A percentile compares a stretch with the other conserved stretches of the same genome.
phyloP scores from a whole-genome alignment of 164 flowering plant species.

The Aristolochia contorta region DNA sequence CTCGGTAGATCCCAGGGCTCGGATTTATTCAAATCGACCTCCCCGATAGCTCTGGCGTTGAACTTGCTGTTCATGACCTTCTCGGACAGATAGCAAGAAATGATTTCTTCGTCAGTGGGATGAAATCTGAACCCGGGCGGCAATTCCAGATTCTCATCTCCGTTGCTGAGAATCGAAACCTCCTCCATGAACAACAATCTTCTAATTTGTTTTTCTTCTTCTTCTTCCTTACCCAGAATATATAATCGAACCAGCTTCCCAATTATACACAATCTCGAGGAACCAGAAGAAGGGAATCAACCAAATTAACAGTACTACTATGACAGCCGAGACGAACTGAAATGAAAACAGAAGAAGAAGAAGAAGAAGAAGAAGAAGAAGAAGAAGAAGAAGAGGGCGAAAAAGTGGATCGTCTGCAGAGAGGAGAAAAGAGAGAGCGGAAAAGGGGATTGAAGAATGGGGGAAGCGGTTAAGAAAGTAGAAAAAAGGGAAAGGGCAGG shows the following conservation, averaged over 20 bases:
- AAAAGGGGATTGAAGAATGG: neutral
- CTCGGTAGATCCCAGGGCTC: slow-evolving; percentile 64
- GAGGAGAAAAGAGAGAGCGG: neutral
- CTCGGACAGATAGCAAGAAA: slow-evolving; percentile 31
- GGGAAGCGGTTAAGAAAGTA: slow-evolving; percentile 16
- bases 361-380: neutral
- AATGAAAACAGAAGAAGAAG: no score
- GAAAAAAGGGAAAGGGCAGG: neutral
- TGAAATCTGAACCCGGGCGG: slow-evolving; percentile 67
- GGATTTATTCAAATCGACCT: slow-evolving; percentile 47
- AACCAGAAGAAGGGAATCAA: neutral
- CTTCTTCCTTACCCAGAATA: no score
- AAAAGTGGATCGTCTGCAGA: neutral
- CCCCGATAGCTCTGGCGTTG: slow-evolving; percentile 33
- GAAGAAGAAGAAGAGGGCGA: neutral
- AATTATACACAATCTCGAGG: no score
- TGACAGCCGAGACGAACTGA: no score
- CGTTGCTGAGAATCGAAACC: slow-evolving; percentile 10
- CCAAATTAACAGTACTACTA: no score
- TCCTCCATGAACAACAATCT: slow-evolving; percentile 17
- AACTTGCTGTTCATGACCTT: slow-evolving; percentile 33
- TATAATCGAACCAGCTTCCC: no score
- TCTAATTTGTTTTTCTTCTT: neutral
- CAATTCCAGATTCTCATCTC: slow-evolving; percentile 24
- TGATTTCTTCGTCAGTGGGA: slow-evolving; percentile 55